Conservation (phyloP, 106 monocot genomes). For the Dendrobium officinale region DNA sequence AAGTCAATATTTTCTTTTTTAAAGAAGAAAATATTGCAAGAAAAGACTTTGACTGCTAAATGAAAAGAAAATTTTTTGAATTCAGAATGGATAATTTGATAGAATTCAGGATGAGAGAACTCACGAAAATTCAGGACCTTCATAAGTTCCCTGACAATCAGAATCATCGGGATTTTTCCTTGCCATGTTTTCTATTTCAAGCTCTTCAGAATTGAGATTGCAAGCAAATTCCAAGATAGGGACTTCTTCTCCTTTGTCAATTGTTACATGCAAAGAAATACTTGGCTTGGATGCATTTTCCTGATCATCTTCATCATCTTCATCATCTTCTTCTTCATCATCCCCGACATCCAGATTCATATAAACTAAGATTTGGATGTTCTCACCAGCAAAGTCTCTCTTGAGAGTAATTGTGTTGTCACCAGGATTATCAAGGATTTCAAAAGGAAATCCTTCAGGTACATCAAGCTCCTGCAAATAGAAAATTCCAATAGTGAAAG, state of each 20-base stretch:
- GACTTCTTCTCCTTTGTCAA: slow-evolving; percentile 59
- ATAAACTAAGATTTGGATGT: slow-evolving; percentile 51
- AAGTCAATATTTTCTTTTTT: not conserved
- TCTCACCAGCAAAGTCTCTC: slow-evolving; percentile 52
- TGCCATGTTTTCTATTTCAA: slow-evolving; percentile 56
- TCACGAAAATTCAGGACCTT: slow-evolving; percentile 77
- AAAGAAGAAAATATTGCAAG: not conserved
- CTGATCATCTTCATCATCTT: slow-evolving; percentile 20
- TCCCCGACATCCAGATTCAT: slow-evolving; percentile 30
- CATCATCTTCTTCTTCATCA: slow-evolving; percentile 23
- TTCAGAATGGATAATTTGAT: not conserved
- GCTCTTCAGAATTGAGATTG: slow-evolving; percentile 39
- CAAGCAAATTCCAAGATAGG: slow-evolving; percentile 60
- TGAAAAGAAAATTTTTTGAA: not conserved
- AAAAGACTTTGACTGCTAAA: not conserved
- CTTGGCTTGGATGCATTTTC: slow-evolving; percentile 21
- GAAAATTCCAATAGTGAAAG: not conserved
- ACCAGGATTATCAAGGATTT: slow-evolving; percentile 73
- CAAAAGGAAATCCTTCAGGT: slow-evolving; percentile 65
- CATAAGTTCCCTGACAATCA: slow-evolving; percentile 45
- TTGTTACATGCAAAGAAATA: slow-evolving; percentile 47
- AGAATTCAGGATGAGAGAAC: not conserved
- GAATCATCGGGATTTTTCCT: slow-evolving; percentile 30
- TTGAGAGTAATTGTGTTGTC: slow-evolving; percentile 66
- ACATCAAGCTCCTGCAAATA: slow-evolving; percentile 33